These are phyloP conservation scores for Heimioporus punctisporus DNA, from an alignment of 1,284 basidiomycete genomes.

Conservation along the genomic window DNA sequence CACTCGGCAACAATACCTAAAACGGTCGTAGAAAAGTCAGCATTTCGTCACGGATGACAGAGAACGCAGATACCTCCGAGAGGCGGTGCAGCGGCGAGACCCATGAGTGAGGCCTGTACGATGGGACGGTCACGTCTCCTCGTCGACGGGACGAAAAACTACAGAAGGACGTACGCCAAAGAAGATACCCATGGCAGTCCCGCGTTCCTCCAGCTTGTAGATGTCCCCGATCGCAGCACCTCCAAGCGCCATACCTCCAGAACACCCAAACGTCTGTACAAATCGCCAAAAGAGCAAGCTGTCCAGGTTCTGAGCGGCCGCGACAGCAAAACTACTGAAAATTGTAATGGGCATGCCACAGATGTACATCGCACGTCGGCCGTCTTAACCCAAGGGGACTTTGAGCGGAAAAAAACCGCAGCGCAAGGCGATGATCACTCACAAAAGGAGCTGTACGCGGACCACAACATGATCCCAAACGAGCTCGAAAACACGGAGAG, in stretches of 20 bases:
- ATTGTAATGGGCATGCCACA: conserved; percentile 47
- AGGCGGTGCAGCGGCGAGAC: neutral
- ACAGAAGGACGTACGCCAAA: too few species aligned
- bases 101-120: too few species aligned
- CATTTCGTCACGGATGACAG: too few species aligned
- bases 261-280: conserved; percentile 47
- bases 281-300: conserved; percentile 47
- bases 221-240: conserved; percentile 53
- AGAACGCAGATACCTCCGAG: neutral
- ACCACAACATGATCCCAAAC: conserved; percentile 29
- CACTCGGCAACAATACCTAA: conserved; percentile 51
- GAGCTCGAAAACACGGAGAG: conserved; percentile 26
- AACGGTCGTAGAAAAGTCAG: too few species aligned
- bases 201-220: conserved; percentile 47
- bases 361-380: conserved; percentile 45
- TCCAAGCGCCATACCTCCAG: conserved; percentile 43
- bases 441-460: conserved; percentile 29
- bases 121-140: too few species aligned
- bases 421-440: conserved; percentile 5
- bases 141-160: too few species aligned
- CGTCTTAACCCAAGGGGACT: conserved; percentile 28
- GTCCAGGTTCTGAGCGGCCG: conserved; percentile 33
- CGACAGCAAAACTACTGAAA: conserved; percentile 44
- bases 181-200: conserved; percentile 51
- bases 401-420: neutral